These are phyloP conservation scores for Leptographium lundbergii DNA, from an alignment of 2,329 filamentous ascomycete species.

Conservation along the genomic window DNA sequence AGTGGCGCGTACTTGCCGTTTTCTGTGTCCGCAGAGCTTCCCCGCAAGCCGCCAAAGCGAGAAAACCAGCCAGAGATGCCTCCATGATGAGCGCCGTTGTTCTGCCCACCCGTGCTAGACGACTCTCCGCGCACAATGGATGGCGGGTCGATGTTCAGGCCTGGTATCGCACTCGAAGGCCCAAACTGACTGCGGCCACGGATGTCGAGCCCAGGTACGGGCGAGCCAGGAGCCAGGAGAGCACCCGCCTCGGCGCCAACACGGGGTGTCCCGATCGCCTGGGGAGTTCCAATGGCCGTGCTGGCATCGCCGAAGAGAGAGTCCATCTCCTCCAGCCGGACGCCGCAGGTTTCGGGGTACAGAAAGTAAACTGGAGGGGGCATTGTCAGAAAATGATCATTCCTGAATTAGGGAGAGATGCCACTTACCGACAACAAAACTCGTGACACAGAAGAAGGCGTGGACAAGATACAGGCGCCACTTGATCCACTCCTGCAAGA, in stretches of 20 bases:
- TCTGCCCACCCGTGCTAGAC: conserved; percentile 17
- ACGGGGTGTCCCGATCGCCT: conserved; percentile 65
- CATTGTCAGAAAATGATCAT: background rate
- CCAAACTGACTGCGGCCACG: conserved; percentile 41
- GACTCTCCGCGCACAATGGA: conserved; percentile 36
- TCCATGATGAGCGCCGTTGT: conserved; percentile 19
- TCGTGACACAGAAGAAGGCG: conserved; percentile 90
- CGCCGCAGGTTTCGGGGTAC: conserved; percentile 92
- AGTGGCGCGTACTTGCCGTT: conserved; percentile 26
- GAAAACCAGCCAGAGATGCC: conserved; percentile 38
- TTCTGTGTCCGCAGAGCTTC: conserved; percentile 17
- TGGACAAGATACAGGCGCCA: conserved; percentile 94
- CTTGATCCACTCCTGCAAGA: conserved; percentile 80
- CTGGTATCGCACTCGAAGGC: conserved; percentile 59
- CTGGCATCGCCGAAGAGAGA: conserved; percentile 86
- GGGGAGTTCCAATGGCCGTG: conserved; percentile 63
- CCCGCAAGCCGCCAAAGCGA: conserved; percentile 25
- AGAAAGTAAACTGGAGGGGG: conserved; percentile 71
- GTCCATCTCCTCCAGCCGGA: conserved; percentile 95
- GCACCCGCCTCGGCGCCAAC: conserved; percentile 66
- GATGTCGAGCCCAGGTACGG: conserved; percentile 63
- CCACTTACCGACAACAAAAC: conserved; percentile 88
- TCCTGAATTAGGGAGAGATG: conserved; percentile 52
- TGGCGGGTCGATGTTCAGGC: conserved; percentile 71
- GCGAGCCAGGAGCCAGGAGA: conserved; percentile 66